Percentiles rank a stretch among this genome's conserved stretches.
These are phyloP conservation scores for Euphrasia arctica DNA, from an alignment of 305 asterid genomes.

Conservation along the genomic window DNA sequence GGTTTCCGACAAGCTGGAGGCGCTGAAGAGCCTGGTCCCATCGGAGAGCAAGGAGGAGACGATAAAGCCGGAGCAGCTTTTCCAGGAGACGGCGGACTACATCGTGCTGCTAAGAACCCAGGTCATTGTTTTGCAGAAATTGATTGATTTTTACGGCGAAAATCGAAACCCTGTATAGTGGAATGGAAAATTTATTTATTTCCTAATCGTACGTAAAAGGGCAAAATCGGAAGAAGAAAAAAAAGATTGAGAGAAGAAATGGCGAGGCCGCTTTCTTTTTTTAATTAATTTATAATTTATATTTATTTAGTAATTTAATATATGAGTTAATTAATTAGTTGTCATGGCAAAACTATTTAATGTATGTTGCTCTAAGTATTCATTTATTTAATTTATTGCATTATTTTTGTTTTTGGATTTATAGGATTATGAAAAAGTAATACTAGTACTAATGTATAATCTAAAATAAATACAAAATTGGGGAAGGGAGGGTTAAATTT, in stretches of 20 bases:
- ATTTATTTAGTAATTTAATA: constrained; percentile 11
- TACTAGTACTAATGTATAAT: too few relatives aligned
- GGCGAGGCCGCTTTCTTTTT: background rate
- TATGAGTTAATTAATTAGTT: constrained; percentile 20
- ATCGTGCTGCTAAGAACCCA: constrained; percentile 56
- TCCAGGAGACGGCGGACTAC: constrained; percentile 67
- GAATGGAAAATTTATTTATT: too few relatives aligned
- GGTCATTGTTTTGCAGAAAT: constrained; percentile 59
- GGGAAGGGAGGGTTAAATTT: too few relatives aligned
- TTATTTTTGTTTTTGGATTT: too few relatives aligned
- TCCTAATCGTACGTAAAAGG: too few relatives aligned
- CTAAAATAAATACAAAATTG: too few relatives aligned
- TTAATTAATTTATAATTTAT: background rate
- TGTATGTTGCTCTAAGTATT: background rate
- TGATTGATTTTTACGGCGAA: constrained; percentile 34
- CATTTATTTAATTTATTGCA: too few relatives aligned
- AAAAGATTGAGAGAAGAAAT: background rate
- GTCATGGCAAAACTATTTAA: background rate
- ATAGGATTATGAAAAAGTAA: too few relatives aligned
- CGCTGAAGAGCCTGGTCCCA: constrained; percentile 63
- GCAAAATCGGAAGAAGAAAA: background rate
- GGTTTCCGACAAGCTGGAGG: constrained; percentile 66
- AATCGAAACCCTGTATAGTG: constrained; percentile 23
- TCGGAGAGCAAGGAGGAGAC: constrained; percentile 31
- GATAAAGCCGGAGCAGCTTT: constrained; percentile 53